Percentiles rank a stretch among this genome's conserved stretches.
Conservation (phyloP, 2,329 filamentous ascomycete genomes). For the Fusarium haematococcum region DNA sequence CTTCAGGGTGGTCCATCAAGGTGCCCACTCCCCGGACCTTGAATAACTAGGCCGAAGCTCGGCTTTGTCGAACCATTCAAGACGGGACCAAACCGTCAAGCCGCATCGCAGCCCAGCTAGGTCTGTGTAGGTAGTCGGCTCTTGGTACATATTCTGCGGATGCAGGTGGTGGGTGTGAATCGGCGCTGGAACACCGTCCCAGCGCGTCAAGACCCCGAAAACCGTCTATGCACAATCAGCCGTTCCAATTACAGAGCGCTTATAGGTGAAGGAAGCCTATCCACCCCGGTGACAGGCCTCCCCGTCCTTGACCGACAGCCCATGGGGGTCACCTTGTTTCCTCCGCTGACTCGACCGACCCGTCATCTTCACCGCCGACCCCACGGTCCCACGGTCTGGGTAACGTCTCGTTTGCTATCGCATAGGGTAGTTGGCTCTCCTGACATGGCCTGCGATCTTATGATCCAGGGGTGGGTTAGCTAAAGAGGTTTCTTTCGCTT, state of each 20-base stretch:
- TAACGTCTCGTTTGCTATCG: conserved; percentile 22
- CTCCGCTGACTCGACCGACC: conserved; percentile 22
- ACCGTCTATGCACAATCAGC: conserved; percentile 21
- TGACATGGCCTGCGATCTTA: conserved; percentile 22
- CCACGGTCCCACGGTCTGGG: conserved; percentile 20
- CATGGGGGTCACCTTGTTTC: conserved; percentile 28
- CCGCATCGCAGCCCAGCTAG: conserved; percentile 15
- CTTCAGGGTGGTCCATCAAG: conserved; percentile 40
- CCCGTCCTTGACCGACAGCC: conserved; percentile 22
- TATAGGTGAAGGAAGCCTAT: conserved; percentile 28
- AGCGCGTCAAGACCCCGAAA: conserved; percentile 18
- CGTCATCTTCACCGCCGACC: conserved; percentile 31
- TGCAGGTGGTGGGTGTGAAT: not conserved
- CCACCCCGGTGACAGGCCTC: conserved; percentile 32
- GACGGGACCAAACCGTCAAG: conserved; percentile 13
- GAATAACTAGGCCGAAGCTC: conserved; percentile 22
- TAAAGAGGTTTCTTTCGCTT: conserved; percentile 2
- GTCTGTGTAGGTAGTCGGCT: conserved; percentile 12
- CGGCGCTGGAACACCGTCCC: conserved; percentile 8
- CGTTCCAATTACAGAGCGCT: conserved; percentile 25
- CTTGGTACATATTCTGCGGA: conserved; percentile 11
- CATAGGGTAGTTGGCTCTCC: conserved; percentile 16
- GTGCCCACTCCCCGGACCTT: conserved; percentile 37
- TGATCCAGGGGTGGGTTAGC: conserved; percentile 12
- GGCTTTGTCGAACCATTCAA: conserved; percentile 33